Evolutionary conservation across 2,329 filamentous ascomycete genomes (phyloP).

Genomic region (Pseudomassariella vexata): DNA sequence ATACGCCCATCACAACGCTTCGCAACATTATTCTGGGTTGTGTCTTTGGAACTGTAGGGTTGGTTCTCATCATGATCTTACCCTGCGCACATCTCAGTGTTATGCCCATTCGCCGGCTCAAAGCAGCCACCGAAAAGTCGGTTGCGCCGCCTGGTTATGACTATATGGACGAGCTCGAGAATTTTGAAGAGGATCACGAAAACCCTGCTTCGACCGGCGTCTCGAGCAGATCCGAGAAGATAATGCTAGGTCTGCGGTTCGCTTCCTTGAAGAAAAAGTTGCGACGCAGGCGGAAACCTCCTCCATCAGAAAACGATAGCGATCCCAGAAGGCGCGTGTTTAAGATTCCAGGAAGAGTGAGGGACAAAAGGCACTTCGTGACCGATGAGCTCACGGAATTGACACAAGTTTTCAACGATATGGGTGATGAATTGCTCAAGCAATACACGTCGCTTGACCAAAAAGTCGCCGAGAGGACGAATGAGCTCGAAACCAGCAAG

Average conservation of each 20-base stretch:
- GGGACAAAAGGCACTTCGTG: conserved; percentile 66
- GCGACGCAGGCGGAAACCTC: conserved; percentile 21
- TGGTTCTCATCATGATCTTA: conserved; percentile 65
- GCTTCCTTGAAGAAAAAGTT: conserved; percentile 31
- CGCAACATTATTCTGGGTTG: conserved; percentile 76
- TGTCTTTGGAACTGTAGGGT: conserved; percentile 75
- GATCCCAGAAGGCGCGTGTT: conserved; percentile 53
- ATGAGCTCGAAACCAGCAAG: conserved; percentile 82
- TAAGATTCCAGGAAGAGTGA: conserved; percentile 80
- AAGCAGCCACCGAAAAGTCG: conserved; percentile 68
- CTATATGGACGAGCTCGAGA: conserved; percentile 35
- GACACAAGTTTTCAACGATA: conserved; percentile 82
- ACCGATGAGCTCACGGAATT: conserved; percentile 83
- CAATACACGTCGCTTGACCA: conserved; percentile 83
- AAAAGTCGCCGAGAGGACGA: conserved; percentile 75
- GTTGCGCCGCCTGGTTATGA: conserved; percentile 60
- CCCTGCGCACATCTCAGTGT: conserved; percentile 80
- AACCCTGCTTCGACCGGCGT: conserved; percentile 12
- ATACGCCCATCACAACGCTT: conserved; percentile 67
- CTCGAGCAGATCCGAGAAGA: conserved; percentile 35
- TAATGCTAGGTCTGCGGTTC: no score
- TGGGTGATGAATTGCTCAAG: conserved; percentile 83
- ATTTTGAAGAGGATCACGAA: conserved; percentile 32
- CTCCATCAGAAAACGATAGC: conserved; percentile 26
- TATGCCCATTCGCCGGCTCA: conserved; percentile 70